Base-by-base conservation (phyloP, 1,284 basidiomycete genomes). In the Hemileia vastatrix region DNA sequence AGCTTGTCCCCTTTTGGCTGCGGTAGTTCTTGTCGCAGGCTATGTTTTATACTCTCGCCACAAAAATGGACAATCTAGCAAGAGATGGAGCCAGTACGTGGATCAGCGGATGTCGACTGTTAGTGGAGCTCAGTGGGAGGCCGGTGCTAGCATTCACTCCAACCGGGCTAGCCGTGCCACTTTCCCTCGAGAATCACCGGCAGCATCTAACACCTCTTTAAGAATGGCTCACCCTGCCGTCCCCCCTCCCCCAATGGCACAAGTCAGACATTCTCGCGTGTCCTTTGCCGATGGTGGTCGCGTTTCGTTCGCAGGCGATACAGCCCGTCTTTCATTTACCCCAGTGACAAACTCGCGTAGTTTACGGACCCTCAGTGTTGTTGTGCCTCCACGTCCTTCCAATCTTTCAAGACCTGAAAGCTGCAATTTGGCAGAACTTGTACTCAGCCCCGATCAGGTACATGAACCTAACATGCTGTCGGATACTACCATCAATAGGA, bases 41-140 rank as follows among this genome's bases (percentile, higher is more conserved):
- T 61, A 54, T 33, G 49, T 61, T 24, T 32, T 49, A 15, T 48
- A 54, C 51, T 61, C 59, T n/a, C 43, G 59, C 33, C 51, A 52
- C 32, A 15, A 52, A 27, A 54, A 31, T 47, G 59, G 59, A 21
- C 21, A 52, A 21, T 51, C 59, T 23, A 61, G 59, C 23, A 61
- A 61, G 24, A 40, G 59, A 19, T 61, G 59, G 59, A 54, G 52
- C 21, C 48, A 61, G 33, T 61, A 47, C 44, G 59, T 61, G 27
- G 59, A 61, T 23, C 33, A 61, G 31, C 36, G 59, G 11, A 61
- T 61, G 59, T 61, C 59, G 11, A 31, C n/a, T 33, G 51, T 27
- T 44, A 60, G 27, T 18, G 48, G 3, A 15, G 48, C 18, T 2
- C 18, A 15, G 31, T 60, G 58, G 58, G 48, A 59, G 8, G 45